Evolutionary conservation across 2,329 filamentous ascomycete species (phyloP).

Genomic region (Blastomyces emzantsi): DNA sequence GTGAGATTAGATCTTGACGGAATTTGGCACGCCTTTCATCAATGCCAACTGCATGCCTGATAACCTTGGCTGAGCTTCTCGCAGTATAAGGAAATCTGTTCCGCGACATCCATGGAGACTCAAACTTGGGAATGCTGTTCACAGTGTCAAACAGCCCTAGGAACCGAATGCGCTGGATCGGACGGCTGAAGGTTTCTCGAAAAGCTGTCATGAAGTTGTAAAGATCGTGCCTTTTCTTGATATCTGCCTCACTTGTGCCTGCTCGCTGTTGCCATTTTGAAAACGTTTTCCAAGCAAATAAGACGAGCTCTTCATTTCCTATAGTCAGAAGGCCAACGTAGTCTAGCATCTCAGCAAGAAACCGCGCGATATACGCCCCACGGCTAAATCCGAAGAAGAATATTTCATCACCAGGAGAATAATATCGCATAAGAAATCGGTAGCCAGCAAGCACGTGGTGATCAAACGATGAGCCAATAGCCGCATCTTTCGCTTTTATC

Average conservation of each 20-base stretch:
- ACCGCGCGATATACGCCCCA: conserved; percentile 46
- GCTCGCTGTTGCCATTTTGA: conserved; percentile 28
- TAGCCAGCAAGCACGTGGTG: conserved; percentile 47
- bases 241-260: conserved; percentile 16
- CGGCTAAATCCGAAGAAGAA: conserved; percentile 50
- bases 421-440: conserved; percentile 49
- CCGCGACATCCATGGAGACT: conserved; percentile 27
- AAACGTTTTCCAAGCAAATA: conserved; percentile 38
- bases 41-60: conserved; percentile 47
- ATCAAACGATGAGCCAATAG: conserved; percentile 33
- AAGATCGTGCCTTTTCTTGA: conserved; percentile 13
- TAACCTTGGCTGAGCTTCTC: conserved; percentile 28
- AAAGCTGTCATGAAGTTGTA: conserved; percentile 36
- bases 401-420: conserved; percentile 43
- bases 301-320: conserved; percentile 47
- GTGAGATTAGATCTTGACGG: conserved; percentile 41
- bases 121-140: conserved; percentile 38
- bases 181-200: conserved; percentile 42
- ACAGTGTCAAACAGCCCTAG: conserved; percentile 49
- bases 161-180: conserved; percentile 42
- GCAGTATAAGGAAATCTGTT: conserved; percentile 19
- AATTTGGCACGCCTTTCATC: conserved; percentile 50
- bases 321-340: conserved; percentile 43
- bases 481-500: conserved; percentile 16
- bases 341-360: conserved; percentile 46